A percentile compares a stretch with the other conserved stretches of the same genome.
phyloP scores from a whole-genome alignment of 495 filamentous ascomycete genomes.

The Tuber umbilicatum region DNA sequence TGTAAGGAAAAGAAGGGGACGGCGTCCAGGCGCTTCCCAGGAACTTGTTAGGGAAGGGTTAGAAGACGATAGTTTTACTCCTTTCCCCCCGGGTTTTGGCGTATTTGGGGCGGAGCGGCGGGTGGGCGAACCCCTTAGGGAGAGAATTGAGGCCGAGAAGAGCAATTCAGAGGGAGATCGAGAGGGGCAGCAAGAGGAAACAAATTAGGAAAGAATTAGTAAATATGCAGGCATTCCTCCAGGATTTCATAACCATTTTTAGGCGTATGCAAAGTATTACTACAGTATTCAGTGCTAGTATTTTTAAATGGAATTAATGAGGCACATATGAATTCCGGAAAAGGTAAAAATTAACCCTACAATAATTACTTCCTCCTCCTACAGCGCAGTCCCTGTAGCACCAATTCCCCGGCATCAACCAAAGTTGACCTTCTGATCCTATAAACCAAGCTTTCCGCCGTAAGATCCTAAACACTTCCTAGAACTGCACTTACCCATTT shows the following conservation, averaged over 20 bases:
- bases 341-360: neutral
- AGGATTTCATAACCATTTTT: neutral
- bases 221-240: neutral
- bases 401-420: neutral
- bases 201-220: neutral
- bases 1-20: neutral
- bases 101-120: neutral
- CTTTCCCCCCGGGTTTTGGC: neutral
- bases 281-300: neutral
- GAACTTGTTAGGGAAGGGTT: neutral
- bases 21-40: neutral
- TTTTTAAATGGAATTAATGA: neutral
- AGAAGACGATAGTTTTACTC: neutral
- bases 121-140: neutral
- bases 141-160: neutral
- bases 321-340: neutral
- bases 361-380: neutral
- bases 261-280: conserved; percentile 1
- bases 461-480: neutral
- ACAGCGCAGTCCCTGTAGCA: neutral
- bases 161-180: neutral
- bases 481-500: neutral
- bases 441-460: neutral
- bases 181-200: neutral
- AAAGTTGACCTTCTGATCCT: neutral